Conservation (phyloP, 1,284 basidiomycete genomes). For the Athelia sp. region DNA sequence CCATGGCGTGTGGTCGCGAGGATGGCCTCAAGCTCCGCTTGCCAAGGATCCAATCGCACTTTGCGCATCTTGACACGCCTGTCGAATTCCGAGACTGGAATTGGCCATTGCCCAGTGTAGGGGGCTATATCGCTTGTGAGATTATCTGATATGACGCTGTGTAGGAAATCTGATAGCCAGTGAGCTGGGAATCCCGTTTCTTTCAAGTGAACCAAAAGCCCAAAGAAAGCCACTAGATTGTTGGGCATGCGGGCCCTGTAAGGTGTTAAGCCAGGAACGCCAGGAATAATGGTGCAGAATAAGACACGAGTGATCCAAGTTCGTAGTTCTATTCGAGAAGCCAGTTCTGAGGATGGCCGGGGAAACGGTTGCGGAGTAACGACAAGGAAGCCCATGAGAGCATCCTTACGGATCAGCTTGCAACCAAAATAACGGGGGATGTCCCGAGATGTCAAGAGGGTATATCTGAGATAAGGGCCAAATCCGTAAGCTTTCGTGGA, state of each 20-base stretch:
- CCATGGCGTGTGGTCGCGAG: constrained; percentile 13
- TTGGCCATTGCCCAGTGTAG: constrained; percentile 12
- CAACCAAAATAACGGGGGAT: constrained; percentile 14
- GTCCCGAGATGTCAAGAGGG: constrained; percentile 11
- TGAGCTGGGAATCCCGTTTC: constrained; percentile 17
- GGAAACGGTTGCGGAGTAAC: constrained; percentile 8
- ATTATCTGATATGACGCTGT: constrained; percentile 13
- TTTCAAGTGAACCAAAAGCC: constrained; percentile 16
- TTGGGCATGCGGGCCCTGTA: constrained; percentile 12
- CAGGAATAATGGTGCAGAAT: constrained; percentile 14
- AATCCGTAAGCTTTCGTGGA: neutral
- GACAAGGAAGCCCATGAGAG: constrained; percentile 8
- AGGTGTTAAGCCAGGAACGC: constrained; percentile 4
- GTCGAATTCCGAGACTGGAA: constrained; percentile 11
- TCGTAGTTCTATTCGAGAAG: constrained; percentile 16
- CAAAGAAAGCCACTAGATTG: constrained; percentile 17
- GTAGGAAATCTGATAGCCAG: constrained; percentile 19
- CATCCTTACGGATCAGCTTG: constrained; percentile 5
- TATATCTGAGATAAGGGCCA: constrained; percentile 11
- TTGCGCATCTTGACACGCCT: constrained; percentile 10
- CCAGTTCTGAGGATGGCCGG: constrained; percentile 13
- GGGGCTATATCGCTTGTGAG: constrained; percentile 14
- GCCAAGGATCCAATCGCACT: constrained; percentile 17
- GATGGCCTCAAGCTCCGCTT: constrained; percentile 16
- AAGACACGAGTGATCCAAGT: constrained; percentile 20